Evolutionary conservation across 179 eudicot genomes (phyloP), one percentile per base, ranked within the genome.

Genomic region (Beta corolliflora): DNA sequence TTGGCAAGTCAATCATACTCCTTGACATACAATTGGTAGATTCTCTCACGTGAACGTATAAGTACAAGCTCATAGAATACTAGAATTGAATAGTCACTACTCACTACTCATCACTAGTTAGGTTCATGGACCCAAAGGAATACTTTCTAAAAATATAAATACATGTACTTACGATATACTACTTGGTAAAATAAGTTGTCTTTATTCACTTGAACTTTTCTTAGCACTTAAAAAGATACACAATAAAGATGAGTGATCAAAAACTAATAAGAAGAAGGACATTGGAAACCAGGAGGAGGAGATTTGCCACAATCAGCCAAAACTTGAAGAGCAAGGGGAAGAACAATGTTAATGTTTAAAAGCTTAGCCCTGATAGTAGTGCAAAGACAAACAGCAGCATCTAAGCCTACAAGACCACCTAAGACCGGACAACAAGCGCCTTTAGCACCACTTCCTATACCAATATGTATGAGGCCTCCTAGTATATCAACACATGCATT

Each of bases 341-440:
- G 79, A 71, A 85, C 64, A 5, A 85, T 61, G 10, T 80, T 25
- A n/a, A 85, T 85, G 79, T 82, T 73, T 56, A 85, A 85, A 75
- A 90, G 88, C 81, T 91, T 92, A 25, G 86, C 85, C 36, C 82
- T 93, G 18, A 92, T 86, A 56, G 94, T 90, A 36, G 94, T 93
- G 83, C 98, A 93, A 5, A 93, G 88, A 50, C 98, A 93, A 1
- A 91, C 75, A 7, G 94, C 98, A 0, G 98, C 98, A 67, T 93
- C 98, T 12, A 92, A 79, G 18, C 84, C 94, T 60, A 86, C 74
- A 3, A 93, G 87, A 5, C 94, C 97, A 23, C 82, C 85, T 3
- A 93, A 84, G 10, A 93, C 83, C 1, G 98, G 98, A 46, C 98
- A 92, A 46, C 98, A 93, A 1, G 85, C 69, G 46, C 85, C 85